Percentiles rank a stretch among this genome's conserved stretches.
phyloP scores from a whole-genome alignment of 148 eudicot genomes.

The Hydrangea macrophylla region DNA sequence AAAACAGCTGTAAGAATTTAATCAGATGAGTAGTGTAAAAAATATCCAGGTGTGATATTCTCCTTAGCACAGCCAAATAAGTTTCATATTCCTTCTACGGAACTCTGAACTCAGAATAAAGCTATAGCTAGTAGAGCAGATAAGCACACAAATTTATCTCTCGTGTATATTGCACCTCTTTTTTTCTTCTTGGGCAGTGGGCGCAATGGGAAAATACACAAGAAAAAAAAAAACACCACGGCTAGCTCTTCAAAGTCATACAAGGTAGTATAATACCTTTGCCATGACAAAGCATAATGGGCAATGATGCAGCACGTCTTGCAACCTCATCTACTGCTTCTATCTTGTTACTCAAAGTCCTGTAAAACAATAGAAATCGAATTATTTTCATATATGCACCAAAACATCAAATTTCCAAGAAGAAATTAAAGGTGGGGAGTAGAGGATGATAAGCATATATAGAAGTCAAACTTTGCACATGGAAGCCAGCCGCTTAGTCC shows the following conservation, averaged over 20 bases:
- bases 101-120: background rate
- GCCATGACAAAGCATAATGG: constrained; percentile 88
- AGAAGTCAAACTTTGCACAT: constrained; percentile 64
- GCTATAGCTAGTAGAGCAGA: background rate
- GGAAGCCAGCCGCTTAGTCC: constrained; percentile 99
- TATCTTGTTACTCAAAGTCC: constrained; percentile 51
- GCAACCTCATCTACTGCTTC: constrained; percentile 54
- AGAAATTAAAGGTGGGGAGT: background rate
- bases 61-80: background rate
- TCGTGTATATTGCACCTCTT: too few relatives aligned
- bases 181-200: too few relatives aligned
- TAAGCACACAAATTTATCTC: background rate
- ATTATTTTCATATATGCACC: background rate
- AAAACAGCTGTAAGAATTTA: background rate
- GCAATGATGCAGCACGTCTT: constrained; percentile 72
- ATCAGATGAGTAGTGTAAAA: background rate
- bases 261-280: constrained; percentile 46
- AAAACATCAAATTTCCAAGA: background rate
- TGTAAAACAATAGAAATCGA: constrained; percentile 18
- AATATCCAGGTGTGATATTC: background rate
- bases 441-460: background rate
- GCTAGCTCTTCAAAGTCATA: background rate
- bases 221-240: background rate
- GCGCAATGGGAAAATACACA: too few relatives aligned
- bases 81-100: background rate